A percentile compares a stretch with the other conserved stretches of the same genome.
These are phyloP conservation scores for Bipolaris oryzae DNA, from an alignment of 2,329 filamentous ascomycete species.

Conservation along the genomic window DNA sequence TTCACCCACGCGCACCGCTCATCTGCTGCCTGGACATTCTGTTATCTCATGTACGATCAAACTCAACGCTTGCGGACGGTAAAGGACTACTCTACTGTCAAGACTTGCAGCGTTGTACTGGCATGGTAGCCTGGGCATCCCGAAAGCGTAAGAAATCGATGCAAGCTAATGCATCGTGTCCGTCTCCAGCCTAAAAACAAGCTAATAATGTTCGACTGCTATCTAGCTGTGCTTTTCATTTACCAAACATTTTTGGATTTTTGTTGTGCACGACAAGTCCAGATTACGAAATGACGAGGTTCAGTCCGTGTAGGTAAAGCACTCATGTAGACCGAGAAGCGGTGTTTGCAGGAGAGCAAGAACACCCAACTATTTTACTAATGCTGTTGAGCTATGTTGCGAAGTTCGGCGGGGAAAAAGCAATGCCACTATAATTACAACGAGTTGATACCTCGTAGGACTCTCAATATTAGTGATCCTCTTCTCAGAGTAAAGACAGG, in stretches of 20 bases:
- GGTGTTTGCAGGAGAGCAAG: no score
- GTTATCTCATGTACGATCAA: background rate
- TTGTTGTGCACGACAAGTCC: no score
- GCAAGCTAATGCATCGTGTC: slow-evolving; percentile 2
- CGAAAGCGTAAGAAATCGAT: slow-evolving; percentile 5
- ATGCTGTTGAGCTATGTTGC: no score
- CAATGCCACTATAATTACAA: no score
- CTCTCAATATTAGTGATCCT: no score
- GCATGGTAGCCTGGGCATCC: background rate
- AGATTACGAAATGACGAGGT: no score
- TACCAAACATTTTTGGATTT: background rate
- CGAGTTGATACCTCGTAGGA: no score
- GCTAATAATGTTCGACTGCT: background rate
- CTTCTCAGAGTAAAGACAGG: no score
- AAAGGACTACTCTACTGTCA: background rate
- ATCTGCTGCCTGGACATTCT: slow-evolving; percentile 1
- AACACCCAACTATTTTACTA: no score
- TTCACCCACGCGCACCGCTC: slow-evolving; percentile 14
- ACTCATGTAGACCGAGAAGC: no score
- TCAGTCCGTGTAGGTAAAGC: no score
- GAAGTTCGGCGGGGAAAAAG: no score
- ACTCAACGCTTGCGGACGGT: background rate
- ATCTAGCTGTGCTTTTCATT: background rate
- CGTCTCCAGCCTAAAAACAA: background rate
- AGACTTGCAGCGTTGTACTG: background rate